phyloP scores from a whole-genome alignment of 495 filamentous ascomycete genomes.

The Haplographium delicatum region DNA sequence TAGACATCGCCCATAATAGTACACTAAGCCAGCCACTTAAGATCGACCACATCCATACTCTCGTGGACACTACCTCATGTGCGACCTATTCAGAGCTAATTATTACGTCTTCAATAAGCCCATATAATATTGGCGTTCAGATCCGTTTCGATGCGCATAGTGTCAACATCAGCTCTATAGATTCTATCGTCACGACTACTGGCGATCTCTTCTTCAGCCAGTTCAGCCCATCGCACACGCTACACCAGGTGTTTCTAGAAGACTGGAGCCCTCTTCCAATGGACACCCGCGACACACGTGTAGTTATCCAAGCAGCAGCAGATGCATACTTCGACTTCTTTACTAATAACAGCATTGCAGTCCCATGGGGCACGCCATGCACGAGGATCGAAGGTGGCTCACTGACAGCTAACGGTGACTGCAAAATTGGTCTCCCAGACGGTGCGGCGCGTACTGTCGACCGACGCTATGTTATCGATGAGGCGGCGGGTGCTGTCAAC shows the following conservation, averaged over 20 bases:
- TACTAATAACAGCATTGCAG: background rate
- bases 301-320: conserved; percentile 4
- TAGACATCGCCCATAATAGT: background rate
- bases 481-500: conserved; percentile 2
- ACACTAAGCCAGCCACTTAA: background rate
- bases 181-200: background rate
- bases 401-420: background rate
- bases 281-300: background rate
- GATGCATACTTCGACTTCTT: conserved; percentile 6
- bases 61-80: background rate
- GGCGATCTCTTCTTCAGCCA: background rate
- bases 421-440: background rate
- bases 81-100: background rate
- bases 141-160: background rate
- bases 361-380: conserved; percentile 10
- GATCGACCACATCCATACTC: conserved; percentile 4
- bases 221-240: background rate
- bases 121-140: conserved; percentile 1
- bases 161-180: background rate
- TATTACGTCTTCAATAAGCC: conserved; percentile 1
- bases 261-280: background rate
- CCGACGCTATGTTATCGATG: conserved; percentile 5
- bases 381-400: background rate
- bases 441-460: background rate
- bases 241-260: background rate